Base-by-base conservation (phyloP, 176 grass and related monocot genomes). In the Ensete glaucum region DNA sequence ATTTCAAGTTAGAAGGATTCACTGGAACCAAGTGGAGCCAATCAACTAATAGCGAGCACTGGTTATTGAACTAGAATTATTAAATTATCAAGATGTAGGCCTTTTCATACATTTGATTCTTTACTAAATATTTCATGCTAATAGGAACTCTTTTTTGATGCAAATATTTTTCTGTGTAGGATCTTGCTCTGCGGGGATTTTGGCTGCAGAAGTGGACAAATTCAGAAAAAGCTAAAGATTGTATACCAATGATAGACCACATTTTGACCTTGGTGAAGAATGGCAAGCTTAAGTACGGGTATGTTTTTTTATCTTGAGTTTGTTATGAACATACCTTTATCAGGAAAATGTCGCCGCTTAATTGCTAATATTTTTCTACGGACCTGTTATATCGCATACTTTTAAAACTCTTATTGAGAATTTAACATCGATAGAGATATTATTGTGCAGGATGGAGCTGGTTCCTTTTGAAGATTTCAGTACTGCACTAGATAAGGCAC, bases 231-330 rank as follows among this genome's bases (percentile, higher is more conserved):
- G 57, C 85, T 80, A 66, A 85, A 50, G 89, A 88, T 60, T 88
- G 83, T 56, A 89, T 75, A 81, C 65, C 55, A 29, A 85, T 83
- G 85, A 84, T 90, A 73, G 87, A 92, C 70, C 85, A 87, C 55
- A 77, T 96, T 11, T 76, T 96, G 79, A 62, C 51, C 73, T 80
- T 92, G 51, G 89, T 92, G 79, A 83, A 81, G 2, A 72, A 65
- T 74, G 92, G 89, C 63, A 80, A 88, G 79, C 85, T 92, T 13
- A 89, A 89, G 85, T 96, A 96, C 1, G 89, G 87, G 92, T 92
- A 92, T 12, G 84, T 27, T 22, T 26, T 26, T 17, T 34, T 60
- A 54, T 73, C 27, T 15, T 77, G 16, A 50, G 29, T n/a, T 51
- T 60, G 13, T 21, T 69, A 76, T 63, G 5, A 57, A 56, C 66